Conservation (phyloP, 208 protist genomes). For the Trypanosomatidae sp. region DNA sequence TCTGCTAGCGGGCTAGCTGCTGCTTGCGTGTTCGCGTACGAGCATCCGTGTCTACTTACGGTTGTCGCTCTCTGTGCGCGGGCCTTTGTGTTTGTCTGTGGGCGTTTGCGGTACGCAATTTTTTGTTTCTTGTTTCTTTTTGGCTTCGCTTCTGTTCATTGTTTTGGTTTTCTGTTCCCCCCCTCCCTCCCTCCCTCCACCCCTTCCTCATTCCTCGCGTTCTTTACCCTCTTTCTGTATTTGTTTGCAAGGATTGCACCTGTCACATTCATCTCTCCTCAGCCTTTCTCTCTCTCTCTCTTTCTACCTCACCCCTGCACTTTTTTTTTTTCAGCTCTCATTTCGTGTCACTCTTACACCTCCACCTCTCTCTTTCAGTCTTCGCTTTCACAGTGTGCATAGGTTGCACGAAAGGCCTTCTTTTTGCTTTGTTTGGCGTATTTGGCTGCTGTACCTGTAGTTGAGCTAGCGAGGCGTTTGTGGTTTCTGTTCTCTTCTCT, state of each 20-base stretch:
- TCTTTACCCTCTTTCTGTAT: neutral
- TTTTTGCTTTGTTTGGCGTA: neutral
- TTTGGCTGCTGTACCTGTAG: neutral
- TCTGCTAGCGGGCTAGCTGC: neutral
- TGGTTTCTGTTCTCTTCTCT: neutral
- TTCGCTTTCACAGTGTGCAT: conserved; percentile 12
- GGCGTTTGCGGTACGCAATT: neutral
- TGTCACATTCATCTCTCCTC: neutral
- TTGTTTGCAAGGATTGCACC: neutral
- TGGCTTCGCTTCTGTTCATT: neutral
- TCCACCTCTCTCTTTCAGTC: conserved; percentile 1
- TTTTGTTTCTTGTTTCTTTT: conserved; percentile 14
- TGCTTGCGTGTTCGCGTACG: neutral
- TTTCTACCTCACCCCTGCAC: neutral
- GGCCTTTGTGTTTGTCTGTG: neutral
- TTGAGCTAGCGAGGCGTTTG: neutral
- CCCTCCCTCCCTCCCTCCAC: neutral
- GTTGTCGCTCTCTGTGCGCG: neutral
- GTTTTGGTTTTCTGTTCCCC: conserved; percentile 1
- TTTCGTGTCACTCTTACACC: neutral
- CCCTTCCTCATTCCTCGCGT: neutral
- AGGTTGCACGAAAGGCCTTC: neutral
- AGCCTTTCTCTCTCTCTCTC: neutral
- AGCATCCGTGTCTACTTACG: neutral
- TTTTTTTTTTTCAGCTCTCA: conserved; percentile 15